phyloP scores from a whole-genome alignment of 768 basidiomycete genomes.

The Kwoniella sp. region DNA sequence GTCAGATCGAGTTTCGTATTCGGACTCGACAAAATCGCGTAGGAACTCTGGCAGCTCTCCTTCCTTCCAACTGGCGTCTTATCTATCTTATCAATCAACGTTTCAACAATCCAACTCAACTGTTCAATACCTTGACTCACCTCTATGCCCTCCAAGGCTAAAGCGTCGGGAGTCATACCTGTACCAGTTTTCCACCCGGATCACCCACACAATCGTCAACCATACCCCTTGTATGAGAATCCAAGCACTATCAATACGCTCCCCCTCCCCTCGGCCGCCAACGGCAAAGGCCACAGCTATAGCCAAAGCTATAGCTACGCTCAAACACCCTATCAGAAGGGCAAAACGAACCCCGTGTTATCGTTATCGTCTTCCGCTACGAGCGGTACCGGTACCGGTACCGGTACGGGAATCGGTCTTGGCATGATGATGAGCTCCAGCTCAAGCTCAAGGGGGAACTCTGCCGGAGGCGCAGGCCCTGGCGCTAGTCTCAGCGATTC shows the following conservation, averaged over 20 bases:
- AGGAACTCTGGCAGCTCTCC: neutral
- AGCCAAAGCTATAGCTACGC: conserved; percentile 3
- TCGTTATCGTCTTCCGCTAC: neutral
- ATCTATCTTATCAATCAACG: neutral
- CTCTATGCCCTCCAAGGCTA: neutral
- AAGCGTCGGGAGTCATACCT: conserved; percentile 14
- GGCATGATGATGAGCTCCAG: conserved; percentile 2
- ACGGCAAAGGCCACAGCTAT: conserved; percentile 1
- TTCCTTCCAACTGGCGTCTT: neutral
- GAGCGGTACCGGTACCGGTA: no score
- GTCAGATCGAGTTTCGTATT: no score
- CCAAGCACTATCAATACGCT: conserved; percentile 6
- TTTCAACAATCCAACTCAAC: neutral
- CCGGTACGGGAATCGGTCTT: no score
- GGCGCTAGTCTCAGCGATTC: conserved; percentile 37
- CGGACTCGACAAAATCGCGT: neutral
- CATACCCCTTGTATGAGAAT: conserved; percentile 17
- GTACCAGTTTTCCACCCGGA: conserved; percentile 42
- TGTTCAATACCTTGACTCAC: no score
- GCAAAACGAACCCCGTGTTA: neutral
- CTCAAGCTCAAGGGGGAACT: neutral
- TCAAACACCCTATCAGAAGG: neutral
- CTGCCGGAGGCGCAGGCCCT: neutral
- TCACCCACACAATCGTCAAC: conserved; percentile 39
- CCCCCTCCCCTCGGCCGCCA: neutral